Evolutionary conservation across 768 basidiomycete species (phyloP).

Genomic region (Pholiota microspora): DNA sequence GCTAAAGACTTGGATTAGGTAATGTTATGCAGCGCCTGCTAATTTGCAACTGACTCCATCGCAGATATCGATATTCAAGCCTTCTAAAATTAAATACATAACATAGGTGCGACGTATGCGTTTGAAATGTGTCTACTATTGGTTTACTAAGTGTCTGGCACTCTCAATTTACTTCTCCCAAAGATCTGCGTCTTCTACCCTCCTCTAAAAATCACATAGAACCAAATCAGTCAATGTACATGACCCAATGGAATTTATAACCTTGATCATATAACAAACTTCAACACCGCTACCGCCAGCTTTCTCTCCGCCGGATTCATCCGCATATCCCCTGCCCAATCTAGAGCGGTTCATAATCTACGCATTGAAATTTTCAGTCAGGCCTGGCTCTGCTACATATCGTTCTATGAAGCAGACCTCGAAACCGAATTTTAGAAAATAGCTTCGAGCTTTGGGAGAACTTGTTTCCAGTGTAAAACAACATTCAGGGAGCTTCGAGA

Average conservation of each 20-base stretch:
- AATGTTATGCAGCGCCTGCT: no score
- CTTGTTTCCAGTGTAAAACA: conserved; percentile 7
- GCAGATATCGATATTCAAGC: no score
- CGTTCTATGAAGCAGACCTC: conserved; percentile 5
- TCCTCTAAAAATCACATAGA: not conserved
- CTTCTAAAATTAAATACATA: no score
- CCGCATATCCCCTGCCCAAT: conserved; percentile 4
- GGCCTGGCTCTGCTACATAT: no score
- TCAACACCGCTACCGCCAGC: conserved; percentile 9
- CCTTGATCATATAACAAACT: conserved; percentile 12
- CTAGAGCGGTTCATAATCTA: conserved; percentile 9
- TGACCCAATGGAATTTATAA: not conserved
- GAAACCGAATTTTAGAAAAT: conserved; percentile 5
- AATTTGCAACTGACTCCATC: no score
- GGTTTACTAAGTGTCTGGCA: no score
- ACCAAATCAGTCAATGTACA: not conserved
- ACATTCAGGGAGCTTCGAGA: not conserved
- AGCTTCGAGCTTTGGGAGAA: not conserved
- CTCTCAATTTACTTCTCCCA: not conserved
- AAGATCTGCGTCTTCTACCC: not conserved
- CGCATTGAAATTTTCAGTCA: not conserved
- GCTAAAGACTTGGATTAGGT: not conserved
- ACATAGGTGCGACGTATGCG: no score
- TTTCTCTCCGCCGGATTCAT: not conserved
- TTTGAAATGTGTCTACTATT: no score